Base-by-base conservation (phyloP, 169 alveolate genomes). In the Ichthyophthirius multifiliis region DNA sequence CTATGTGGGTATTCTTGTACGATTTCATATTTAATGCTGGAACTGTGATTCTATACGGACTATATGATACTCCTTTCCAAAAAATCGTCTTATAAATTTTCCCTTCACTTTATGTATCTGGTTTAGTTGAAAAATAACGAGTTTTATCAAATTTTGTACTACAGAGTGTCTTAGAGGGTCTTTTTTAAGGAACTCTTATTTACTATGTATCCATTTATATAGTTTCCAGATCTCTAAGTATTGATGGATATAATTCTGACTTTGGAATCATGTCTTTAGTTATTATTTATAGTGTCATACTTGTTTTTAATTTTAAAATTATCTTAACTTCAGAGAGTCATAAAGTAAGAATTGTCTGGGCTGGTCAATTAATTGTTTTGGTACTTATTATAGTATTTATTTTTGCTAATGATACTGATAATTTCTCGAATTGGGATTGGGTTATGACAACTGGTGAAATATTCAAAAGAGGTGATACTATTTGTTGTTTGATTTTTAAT, bases 21-120 rank as follows among this genome's bases (percentile, higher is more conserved):
- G 41, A 46, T 1, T 81, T 81, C 63, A 35, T 71, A 30, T 81
- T 71, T 20, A 41, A 55, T 30, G 35, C 44, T 16, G 74, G 65
- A 2, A 37, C 45, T 31, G 47, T 67, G 5, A 10, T 81, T 18
- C 65, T 75, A 5, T 27, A 64, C 4, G 86, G 86, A n/a, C 30
- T 81, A 4, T 74, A 35, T n/a, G 86, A 73, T n/a, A n/a, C n/a
- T 2, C 46, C 55, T 23, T 46, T 46, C 43, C 13, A 39, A 5
- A 46, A 76, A n/a, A 2, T n/a, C 0, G 48, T 81, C 1, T 47
- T 46, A 32, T 15, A 27, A 31, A 39, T 27, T 27, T 73, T 71
- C 39, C 86, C 86, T 27, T 76, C 82, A 0, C 48, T 81, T 2
- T 81, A 81, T 31, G 47, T 81, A 35, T 65, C 76, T 34, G 86